Conservation (phyloP, 805 yeast species). For the Ogataea corticis region DNA sequence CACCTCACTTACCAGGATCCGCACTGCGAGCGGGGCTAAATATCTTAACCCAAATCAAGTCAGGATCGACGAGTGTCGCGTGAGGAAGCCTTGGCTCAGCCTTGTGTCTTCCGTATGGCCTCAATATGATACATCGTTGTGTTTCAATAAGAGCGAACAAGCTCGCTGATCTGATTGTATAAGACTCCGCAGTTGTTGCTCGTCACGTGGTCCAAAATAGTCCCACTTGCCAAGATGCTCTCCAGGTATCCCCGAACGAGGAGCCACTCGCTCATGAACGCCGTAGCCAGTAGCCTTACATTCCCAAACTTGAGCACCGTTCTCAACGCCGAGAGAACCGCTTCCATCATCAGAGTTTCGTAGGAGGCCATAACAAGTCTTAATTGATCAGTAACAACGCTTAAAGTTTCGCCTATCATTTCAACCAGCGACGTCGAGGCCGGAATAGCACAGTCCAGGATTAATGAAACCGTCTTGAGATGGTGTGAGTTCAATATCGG, state of each 20-base stretch:
- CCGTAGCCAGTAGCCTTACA: neutral
- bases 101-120: no score
- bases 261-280: slow-evolving; percentile 5
- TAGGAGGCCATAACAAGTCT: slow-evolving; percentile 4
- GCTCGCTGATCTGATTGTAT: neutral
- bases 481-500: slow-evolving; percentile 57
- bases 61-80: no score
- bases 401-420: slow-evolving; percentile 56
- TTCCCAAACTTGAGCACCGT: slow-evolving; percentile 8
- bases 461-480: slow-evolving; percentile 55
- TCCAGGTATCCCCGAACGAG: slow-evolving; percentile 8
- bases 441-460: slow-evolving; percentile 61
- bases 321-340: slow-evolving; percentile 13
- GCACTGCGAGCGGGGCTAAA: no score
- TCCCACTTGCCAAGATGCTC: slow-evolving; percentile 6
- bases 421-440: slow-evolving; percentile 48
- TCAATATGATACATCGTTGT: no score
- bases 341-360: slow-evolving; percentile 15
- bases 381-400: slow-evolving; percentile 26
- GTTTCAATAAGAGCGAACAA: neutral
- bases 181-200: slow-evolving; percentile 7
- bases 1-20: no score
- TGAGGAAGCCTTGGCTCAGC: no score
- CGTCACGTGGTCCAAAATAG: slow-evolving; percentile 4
- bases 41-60: no score